These are phyloP conservation scores for Sclerotinia nivalis DNA, from an alignment of 2,329 filamentous ascomycete species.

Conservation along the genomic window DNA sequence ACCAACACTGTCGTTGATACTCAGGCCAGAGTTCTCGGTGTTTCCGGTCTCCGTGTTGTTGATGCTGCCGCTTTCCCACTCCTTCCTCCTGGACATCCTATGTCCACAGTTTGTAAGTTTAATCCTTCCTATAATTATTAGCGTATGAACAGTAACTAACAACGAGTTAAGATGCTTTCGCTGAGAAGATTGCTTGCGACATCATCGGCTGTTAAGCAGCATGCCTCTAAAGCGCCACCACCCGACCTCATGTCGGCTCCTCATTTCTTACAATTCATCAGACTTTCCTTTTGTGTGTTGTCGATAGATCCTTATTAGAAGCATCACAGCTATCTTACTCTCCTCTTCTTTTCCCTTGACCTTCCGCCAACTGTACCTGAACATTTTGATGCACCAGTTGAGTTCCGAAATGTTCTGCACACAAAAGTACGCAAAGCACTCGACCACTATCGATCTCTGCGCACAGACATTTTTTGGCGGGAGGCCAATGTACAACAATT, in stretches of 20 bases:
- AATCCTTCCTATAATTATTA: neutral
- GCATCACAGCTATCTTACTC: neutral
- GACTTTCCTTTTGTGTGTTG: neutral
- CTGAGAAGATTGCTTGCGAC: conserved; percentile 46
- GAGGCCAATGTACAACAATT: neutral
- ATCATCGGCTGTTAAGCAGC: conserved; percentile 14
- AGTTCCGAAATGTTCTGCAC: neutral
- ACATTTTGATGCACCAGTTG: conserved; percentile 15
- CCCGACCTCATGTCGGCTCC: neutral
- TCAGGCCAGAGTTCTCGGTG: conserved; percentile 33
- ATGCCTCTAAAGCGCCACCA: neutral
- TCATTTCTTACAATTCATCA: neutral
- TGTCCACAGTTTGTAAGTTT: conserved; percentile 44
- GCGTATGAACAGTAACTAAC: neutral
- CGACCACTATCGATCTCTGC: neutral
- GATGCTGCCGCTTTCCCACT: conserved; percentile 34
- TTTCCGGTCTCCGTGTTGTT: conserved; percentile 32
- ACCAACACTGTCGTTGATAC: conserved; percentile 38
- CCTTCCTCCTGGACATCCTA: conserved; percentile 46
- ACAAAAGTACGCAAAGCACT: neutral
- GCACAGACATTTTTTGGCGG: neutral
- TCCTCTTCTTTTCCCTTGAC: neutral
- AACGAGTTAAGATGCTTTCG: conserved; percentile 42
- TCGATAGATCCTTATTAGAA: conserved; percentile 1
- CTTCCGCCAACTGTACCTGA: neutral